These are phyloP conservation scores for Kazachstania martiniae DNA, from an alignment of 805 yeast genomes.

Conservation along the genomic window DNA sequence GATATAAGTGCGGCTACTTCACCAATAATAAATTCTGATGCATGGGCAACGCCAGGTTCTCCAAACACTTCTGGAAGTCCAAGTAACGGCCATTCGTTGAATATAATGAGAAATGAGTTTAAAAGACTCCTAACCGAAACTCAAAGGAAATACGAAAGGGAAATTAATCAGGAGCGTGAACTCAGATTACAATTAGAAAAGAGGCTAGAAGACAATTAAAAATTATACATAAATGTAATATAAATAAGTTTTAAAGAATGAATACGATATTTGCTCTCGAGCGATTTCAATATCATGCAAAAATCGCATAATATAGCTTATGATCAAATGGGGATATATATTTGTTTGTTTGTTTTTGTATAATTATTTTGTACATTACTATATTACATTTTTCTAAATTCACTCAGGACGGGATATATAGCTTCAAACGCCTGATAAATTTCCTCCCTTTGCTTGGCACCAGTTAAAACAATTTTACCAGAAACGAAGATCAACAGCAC, in stretches of 20 bases:
- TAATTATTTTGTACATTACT: too few species aligned
- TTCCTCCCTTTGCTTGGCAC: constrained; percentile 98
- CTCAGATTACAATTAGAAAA: constrained; percentile 37
- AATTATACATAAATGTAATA: not conserved
- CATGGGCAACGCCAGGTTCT: not conserved
- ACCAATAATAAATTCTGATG: too few species aligned
- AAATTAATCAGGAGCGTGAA: constrained; percentile 45
- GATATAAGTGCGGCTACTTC: not conserved
- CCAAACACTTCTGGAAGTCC: not conserved
- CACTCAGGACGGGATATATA: constrained; percentile 95
- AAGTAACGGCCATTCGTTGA: constrained; percentile 28
- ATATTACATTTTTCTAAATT: constrained; percentile 74
- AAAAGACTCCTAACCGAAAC: constrained; percentile 52
- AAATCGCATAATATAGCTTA: too few species aligned
- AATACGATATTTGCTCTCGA: too few species aligned
- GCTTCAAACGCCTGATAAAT: constrained; percentile 97
- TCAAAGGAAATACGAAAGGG: constrained; percentile 50
- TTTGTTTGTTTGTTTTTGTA: too few species aligned
- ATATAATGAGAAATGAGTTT: constrained; percentile 57
- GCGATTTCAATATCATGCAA: too few species aligned
- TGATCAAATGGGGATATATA: too few species aligned
- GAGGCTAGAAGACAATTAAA: constrained; percentile 24
- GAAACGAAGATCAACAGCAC: constrained; percentile 91
- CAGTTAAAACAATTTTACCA: constrained; percentile 94
- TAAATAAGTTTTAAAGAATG: too few species aligned